Evolutionary conservation across 345 rosid species (phyloP).

Genomic region (Psidium friedrichsthalianum): DNA sequence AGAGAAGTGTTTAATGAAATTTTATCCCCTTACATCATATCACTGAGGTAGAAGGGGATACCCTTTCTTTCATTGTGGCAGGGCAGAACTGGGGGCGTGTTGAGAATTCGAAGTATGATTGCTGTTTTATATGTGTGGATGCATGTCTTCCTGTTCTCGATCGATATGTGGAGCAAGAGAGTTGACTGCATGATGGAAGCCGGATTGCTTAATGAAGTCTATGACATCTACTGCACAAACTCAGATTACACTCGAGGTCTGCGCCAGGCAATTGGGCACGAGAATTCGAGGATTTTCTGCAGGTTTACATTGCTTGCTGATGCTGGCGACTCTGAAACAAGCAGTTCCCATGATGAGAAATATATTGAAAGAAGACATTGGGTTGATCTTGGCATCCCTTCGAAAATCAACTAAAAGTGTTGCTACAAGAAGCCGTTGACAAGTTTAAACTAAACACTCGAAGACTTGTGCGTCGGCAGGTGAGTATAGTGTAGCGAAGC

Average conservation of each 20-base stretch:
- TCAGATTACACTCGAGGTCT: conserved; percentile 73
- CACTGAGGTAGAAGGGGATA: not conserved
- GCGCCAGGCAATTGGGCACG: conserved; percentile 79
- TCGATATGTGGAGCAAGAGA: conserved; percentile 56
- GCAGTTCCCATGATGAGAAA: conserved; percentile 5
- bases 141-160: conserved; percentile 57
- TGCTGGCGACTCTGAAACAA: not conserved
- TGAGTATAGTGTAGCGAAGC: conserved; percentile 21
- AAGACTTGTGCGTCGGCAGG: conserved; percentile 88
- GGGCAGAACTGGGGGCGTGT: conserved; percentile 96
- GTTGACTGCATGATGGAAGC: conserved; percentile 76
- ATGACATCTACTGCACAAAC: conserved; percentile 48
- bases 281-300: conserved; percentile 65
- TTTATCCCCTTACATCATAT: not conserved
- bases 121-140: conserved; percentile 78
- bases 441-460: conserved; percentile 68
- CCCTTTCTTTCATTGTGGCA: conserved; percentile 25
- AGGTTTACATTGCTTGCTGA: conserved; percentile 14
- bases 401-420: conserved; percentile 24
- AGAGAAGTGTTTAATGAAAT: not conserved
- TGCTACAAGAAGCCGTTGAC: conserved; percentile 60
- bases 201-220: conserved; percentile 78
- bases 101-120: conserved; percentile 42
- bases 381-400: conserved; percentile 21
- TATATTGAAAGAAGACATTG: conserved; percentile 27